phyloP scores from a whole-genome alignment of 169 alveolate genomes.

The Cryptosporidium ubiquitum region DNA sequence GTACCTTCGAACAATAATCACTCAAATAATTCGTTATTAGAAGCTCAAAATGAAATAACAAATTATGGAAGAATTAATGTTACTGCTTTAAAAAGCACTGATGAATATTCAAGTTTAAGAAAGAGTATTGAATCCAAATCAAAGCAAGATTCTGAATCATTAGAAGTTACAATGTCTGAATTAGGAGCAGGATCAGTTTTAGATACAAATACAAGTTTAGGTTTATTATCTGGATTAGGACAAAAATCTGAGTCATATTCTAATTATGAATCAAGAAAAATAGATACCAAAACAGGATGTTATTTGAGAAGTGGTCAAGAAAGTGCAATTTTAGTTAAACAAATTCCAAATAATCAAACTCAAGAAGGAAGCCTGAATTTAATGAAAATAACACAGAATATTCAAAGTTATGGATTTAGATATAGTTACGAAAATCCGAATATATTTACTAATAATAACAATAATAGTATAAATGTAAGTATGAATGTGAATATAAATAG shows the following conservation, averaged over 20 bases:
- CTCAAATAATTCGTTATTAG: not conserved
- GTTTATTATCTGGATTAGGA: not conserved
- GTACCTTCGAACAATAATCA: not conserved
- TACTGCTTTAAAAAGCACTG: not conserved
- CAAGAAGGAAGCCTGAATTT: not conserved
- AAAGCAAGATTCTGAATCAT: not conserved
- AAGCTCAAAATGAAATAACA: not conserved
- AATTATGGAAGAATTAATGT: not conserved
- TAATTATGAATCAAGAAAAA: not conserved
- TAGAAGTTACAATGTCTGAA: not conserved
- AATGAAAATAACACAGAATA: conserved; percentile 14
- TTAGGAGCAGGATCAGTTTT: not conserved
- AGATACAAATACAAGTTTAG: not conserved
- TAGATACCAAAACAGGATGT: not conserved
- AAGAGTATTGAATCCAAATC: not conserved
- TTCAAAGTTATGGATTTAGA: conserved; percentile 15
- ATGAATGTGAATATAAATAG: not conserved
- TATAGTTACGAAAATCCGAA: not conserved
- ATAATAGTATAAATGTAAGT: no score
- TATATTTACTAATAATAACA: not conserved
- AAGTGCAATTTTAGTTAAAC: not conserved
- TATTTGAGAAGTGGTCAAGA: not conserved
- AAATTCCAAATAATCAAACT: not conserved
- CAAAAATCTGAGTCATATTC: not conserved
- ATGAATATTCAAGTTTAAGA: not conserved